Conservation (phyloP, 2,329 filamentous ascomycete genomes). For the Chrysosporium queenslandicum region DNA sequence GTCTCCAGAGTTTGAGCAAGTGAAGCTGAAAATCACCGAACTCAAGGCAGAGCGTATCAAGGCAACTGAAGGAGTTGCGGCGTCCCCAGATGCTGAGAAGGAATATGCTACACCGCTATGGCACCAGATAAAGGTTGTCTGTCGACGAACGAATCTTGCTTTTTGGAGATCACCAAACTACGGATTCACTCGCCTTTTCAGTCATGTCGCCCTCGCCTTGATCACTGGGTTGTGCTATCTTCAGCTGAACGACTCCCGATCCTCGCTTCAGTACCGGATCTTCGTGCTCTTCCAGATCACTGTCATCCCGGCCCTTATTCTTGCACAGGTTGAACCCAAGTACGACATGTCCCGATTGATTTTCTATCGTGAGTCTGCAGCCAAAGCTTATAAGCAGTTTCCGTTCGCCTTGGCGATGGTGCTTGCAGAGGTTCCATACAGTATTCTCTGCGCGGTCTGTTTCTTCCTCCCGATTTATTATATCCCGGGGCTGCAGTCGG, state of each 20-base stretch:
- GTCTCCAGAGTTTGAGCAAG: slow-evolving; percentile 43
- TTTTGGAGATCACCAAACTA: slow-evolving; percentile 87
- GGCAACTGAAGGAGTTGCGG: slow-evolving; percentile 32
- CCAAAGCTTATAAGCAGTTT: slow-evolving; percentile 75
- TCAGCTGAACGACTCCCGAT: slow-evolving; percentile 62
- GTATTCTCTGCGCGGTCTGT: slow-evolving; percentile 62
- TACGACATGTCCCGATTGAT: slow-evolving; percentile 70
- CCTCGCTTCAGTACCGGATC: slow-evolving; percentile 71
- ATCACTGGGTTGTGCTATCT: slow-evolving; percentile 72
- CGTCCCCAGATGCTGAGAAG: slow-evolving; percentile 46
- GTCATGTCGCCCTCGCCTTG: slow-evolving; percentile 67
- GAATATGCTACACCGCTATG: slow-evolving; percentile 73
- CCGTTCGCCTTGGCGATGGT: slow-evolving; percentile 70
- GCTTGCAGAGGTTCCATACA: slow-evolving; percentile 77
- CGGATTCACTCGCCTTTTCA: slow-evolving; percentile 77
- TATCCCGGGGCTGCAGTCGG: slow-evolving; percentile 61
- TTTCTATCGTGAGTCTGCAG: slow-evolving; percentile 75
- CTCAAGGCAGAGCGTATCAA: slow-evolving; percentile 52
- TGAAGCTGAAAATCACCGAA: slow-evolving; percentile 53
- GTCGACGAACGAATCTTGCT: slow-evolving; percentile 60
- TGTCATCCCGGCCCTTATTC: slow-evolving; percentile 70
- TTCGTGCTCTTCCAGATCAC: slow-evolving; percentile 85
- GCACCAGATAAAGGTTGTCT: slow-evolving; percentile 70
- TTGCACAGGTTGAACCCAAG: slow-evolving; percentile 74
- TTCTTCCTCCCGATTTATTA: slow-evolving; percentile 83